These are phyloP conservation scores for Phaeolepiota aurea DNA, from an alignment of 768 basidiomycete species.

Conservation along the genomic window DNA sequence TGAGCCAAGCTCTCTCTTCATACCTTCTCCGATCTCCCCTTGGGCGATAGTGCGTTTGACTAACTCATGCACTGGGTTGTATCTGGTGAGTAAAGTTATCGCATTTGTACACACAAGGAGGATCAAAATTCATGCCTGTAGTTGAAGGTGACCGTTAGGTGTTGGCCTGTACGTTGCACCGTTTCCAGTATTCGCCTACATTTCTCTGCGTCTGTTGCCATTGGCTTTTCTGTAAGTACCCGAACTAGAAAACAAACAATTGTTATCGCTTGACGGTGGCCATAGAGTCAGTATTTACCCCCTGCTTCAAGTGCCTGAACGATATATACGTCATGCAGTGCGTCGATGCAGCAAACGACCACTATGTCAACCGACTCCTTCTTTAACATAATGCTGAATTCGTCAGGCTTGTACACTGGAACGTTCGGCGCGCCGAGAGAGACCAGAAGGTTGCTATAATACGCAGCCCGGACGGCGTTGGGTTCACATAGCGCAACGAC, in stretches of 20 bases:
- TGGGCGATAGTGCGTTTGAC: conserved; percentile 35
- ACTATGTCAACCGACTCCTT: conserved; percentile 36
- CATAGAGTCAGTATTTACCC: conserved; percentile 18
- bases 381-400: conserved; percentile 36
- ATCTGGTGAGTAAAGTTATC: conserved; percentile 14
- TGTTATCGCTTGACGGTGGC: not conserved
- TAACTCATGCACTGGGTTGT: conserved; percentile 42
- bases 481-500: conserved; percentile 41
- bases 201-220: conserved; percentile 42
- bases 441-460: conserved; percentile 32
- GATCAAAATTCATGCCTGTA: conserved; percentile 19
- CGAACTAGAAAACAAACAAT: conserved; percentile 18
- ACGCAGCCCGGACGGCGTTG: conserved; percentile 33
- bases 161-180: conserved; percentile 30
- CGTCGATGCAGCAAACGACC: conserved; percentile 41
- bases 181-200: conserved; percentile 36
- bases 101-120: no score
- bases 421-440: conserved; percentile 27
- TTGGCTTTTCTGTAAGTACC: conserved; percentile 46
- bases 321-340: conserved; percentile 39
- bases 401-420: conserved; percentile 29
- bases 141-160: conserved; percentile 34
- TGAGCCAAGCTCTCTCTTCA: conserved; percentile 1
- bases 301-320: conserved; percentile 32
- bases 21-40: conserved; percentile 37